Evolutionary conservation across 805 yeast species (phyloP).

Genomic region (Starmerella bacillaris): DNA sequence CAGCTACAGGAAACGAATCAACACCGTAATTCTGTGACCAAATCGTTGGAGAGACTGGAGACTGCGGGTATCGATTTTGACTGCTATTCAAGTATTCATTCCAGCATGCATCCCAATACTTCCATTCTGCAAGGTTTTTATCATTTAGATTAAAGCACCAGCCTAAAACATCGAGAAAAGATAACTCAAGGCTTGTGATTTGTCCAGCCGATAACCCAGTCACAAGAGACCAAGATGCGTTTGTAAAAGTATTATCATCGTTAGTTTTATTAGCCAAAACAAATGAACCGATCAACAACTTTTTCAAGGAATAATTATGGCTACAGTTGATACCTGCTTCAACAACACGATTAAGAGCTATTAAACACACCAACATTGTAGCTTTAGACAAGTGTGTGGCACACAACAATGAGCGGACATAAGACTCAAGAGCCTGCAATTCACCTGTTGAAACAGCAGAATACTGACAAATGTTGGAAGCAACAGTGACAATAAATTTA

Average conservation of each 20-base stretch:
- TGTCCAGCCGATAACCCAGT: conserved; percentile 50
- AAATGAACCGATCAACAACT: conserved; percentile 43
- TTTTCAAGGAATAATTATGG: neutral
- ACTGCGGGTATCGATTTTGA: conserved; percentile 1
- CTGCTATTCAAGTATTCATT: conserved; percentile 5
- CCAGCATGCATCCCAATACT: conserved; percentile 13
- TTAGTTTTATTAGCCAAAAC: conserved; percentile 83
- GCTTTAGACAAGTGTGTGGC: conserved; percentile 80
- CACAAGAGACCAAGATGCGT: conserved; percentile 92
- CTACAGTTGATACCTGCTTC: neutral
- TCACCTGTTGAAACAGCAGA: neutral
- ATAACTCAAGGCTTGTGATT: conserved; percentile 50
- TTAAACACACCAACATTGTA: conserved; percentile 62
- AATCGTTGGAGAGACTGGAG: conserved; percentile 5
- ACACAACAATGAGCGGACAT: conserved; percentile 48
- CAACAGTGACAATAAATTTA: conserved; percentile 47
- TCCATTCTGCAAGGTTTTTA: conserved; percentile 10
- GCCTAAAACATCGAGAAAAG: conserved; percentile 34
- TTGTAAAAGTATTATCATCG: conserved; percentile 91
- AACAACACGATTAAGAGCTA: conserved; percentile 43
- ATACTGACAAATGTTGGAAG: conserved; percentile 7
- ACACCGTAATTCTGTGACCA: conserved; percentile 2
- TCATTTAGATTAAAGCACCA: conserved; percentile 10
- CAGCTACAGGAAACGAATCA: conserved; percentile 11
- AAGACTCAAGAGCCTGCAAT: conserved; percentile 17